These are phyloP conservation scores for Zygosaccharomyces sapae DNA, from an alignment of 1,139 yeast species.

Conservation along the genomic window DNA sequence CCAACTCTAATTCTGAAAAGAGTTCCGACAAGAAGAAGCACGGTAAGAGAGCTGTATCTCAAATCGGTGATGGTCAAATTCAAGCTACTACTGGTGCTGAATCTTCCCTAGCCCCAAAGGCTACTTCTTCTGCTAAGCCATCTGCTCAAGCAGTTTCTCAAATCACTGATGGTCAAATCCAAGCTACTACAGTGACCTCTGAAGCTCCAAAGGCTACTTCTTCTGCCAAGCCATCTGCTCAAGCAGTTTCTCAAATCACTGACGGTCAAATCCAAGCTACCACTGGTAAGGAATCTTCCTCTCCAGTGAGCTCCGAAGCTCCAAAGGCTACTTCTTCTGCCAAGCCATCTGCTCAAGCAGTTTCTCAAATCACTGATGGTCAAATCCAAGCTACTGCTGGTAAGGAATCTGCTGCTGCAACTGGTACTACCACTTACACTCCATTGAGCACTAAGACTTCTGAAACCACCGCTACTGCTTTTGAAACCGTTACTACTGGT, in stretches of 20 bases:
- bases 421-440: conserved; percentile 31
- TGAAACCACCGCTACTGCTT: conserved; percentile 36
- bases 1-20: conserved; percentile 30
- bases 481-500: conserved; percentile 27
- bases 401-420: conserved; percentile 15
- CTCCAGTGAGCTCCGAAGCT: conserved; percentile 19
- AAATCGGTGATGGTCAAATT: conserved; percentile 58
- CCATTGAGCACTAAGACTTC: conserved; percentile 34
- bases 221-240: conserved; percentile 43
- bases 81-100: conserved; percentile 43
- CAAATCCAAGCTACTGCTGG: conserved; percentile 57
- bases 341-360: conserved; percentile 41
- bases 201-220: conserved; percentile 19
- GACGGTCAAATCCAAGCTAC: conserved; percentile 13
- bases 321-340: conserved; percentile 10
- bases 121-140: conserved; percentile 37
- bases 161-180: conserved; percentile 47
- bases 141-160: conserved; percentile 43
- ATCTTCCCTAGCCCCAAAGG: conserved; percentile 34
- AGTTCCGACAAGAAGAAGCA: conserved; percentile 37
- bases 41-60: conserved; percentile 43
- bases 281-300: conserved; percentile 4
- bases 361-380: conserved; percentile 57
- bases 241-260: conserved; percentile 9
- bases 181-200: conserved; percentile 40